A percentile compares a stretch with the other conserved stretches of the same genome.
phyloP scores from a whole-genome alignment of 2,329 filamentous ascomycete genomes.

The Trichoderma brevicompactum region DNA sequence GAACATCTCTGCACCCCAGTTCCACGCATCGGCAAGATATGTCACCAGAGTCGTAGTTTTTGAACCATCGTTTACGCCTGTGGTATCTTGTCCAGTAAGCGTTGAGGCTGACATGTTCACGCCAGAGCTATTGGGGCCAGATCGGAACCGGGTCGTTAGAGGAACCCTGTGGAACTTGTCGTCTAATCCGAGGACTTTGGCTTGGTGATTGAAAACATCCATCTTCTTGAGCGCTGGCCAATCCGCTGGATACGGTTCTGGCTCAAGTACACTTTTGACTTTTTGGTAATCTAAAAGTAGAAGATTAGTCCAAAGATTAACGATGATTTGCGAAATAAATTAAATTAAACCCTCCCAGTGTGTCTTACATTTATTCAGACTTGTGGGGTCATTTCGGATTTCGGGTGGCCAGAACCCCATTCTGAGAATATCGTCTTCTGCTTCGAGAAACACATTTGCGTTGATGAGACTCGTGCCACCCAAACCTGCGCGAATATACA shows the following conservation, averaged over 20 bases:
- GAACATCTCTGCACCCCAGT: constrained; percentile 73
- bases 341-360: too few species aligned
- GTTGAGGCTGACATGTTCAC: constrained; percentile 65
- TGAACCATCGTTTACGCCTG: constrained; percentile 69
- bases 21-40: constrained; percentile 71
- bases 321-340: too few species aligned
- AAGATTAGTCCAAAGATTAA: background rate
- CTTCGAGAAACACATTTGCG: constrained; percentile 67
- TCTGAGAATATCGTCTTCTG: constrained; percentile 58
- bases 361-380: constrained; percentile 55
- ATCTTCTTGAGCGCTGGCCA: constrained; percentile 64
- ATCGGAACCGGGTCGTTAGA: constrained; percentile 66
- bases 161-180: constrained; percentile 60
- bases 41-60: constrained; percentile 70
- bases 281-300: constrained; percentile 58
- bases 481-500: constrained; percentile 49
- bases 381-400: constrained; percentile 48
- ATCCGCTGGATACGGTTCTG: constrained; percentile 59
- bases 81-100: constrained; percentile 65
- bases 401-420: constrained; percentile 64
- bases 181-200: constrained; percentile 53
- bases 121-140: constrained; percentile 65
- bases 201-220: constrained; percentile 61
- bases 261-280: constrained; percentile 61
- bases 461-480: constrained; percentile 70